Evolutionary conservation across 208 protist genomes (phyloP), one percentile per base, ranked within the genome.

Genomic region (Herpetomonas samuelpessoai): DNA sequence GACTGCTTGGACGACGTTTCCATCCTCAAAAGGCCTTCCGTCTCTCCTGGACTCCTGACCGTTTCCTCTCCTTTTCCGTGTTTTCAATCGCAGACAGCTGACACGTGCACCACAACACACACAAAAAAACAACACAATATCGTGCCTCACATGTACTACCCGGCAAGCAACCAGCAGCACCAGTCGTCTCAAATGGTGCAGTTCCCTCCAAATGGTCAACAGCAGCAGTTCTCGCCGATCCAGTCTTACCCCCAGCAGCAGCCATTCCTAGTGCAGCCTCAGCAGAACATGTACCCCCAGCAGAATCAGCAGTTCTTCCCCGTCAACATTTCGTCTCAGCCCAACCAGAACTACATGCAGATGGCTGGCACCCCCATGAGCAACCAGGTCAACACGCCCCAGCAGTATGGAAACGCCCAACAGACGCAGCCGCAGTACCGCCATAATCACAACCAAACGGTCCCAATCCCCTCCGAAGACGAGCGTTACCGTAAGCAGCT

Each of bases 401-500:
- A 70, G 24, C 63, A 57, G 18, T 58, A 62, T 26, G 39, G 60
- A 19, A 61, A 27, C 31, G 38, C 27, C 6, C 28, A 3, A 41
- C 53, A 31, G n/a, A 26, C 19, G 26, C 68, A 35, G 30, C n/a
- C n/a, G n/a, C 4, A 27, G 26, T 26, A 59, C 22, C 52, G 57
- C 29, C 65, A 77, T 58, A 74, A 57, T 49, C 54, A 44, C 14
- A 77, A 76, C 39, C 68, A 81, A 38, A 71, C 55, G 35, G 64
- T 70, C 12, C 72, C 77, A 12, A 41, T 76, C 19, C 49, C 76
- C 9, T 62, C 65, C 0, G 59, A 83, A 12, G 84, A 91, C 51
- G 84, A 91, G 41, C 65, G 81, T 9, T 88, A 84, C 55, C 68
- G 65, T 16, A 92, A 86, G 67, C 81, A 89, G 62, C 69, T 92